phyloP scores from a whole-genome alignment of 371 early-diverging fungal species.

The Mucor indicus region DNA sequence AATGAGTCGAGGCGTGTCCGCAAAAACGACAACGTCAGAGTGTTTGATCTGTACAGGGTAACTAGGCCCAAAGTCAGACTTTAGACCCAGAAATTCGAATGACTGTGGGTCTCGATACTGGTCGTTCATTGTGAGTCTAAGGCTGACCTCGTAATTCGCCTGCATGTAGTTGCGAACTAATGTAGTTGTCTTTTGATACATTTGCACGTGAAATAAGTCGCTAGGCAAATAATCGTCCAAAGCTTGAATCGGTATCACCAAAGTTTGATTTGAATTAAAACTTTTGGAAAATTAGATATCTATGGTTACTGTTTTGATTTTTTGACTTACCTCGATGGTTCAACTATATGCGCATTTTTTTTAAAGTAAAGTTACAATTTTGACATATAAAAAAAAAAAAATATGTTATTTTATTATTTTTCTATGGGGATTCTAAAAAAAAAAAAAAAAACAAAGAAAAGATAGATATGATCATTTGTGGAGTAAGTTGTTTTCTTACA shows the following conservation, averaged over 20 bases:
- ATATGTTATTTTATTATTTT: background rate
- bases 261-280: constrained; percentile 1
- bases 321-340: background rate
- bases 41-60: background rate
- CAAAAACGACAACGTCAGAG: background rate
- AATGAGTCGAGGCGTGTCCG: background rate
- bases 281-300: no score
- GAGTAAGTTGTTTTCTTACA: no score
- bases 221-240: background rate
- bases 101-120: constrained; percentile 6
- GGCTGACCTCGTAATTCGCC: constrained; percentile 1
- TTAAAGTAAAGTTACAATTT: background rate
- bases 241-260: background rate
- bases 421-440: constrained; percentile 8
- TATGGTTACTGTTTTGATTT: background rate
- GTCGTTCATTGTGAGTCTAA: no score
- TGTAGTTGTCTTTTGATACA: background rate
- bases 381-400: background rate
- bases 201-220: constrained; percentile 1
- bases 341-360: no score
- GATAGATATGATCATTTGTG: background rate
- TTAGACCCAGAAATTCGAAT: constrained; percentile 4
- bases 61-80: constrained; percentile 8
- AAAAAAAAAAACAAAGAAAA: background rate
- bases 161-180: background rate